phyloP scores from a whole-genome alignment of 2,329 filamentous ascomycete species.

The Ophiocordyceps polyrhachis-furcata region DNA sequence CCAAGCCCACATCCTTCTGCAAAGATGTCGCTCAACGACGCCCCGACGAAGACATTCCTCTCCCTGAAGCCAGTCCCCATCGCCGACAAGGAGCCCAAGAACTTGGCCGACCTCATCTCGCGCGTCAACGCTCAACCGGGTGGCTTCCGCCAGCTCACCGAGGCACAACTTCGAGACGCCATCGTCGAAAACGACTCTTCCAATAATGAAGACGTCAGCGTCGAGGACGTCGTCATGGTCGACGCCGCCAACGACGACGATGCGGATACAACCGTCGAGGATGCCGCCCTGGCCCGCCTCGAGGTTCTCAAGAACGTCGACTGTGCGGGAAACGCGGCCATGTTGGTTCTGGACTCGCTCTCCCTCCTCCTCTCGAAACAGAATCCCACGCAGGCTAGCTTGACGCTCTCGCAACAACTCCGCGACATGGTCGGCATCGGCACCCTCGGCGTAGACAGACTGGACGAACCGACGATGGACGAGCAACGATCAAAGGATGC shows the following conservation, averaged over 20 bases:
- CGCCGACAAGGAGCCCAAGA: slow-evolving; percentile 36
- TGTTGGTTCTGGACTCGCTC: slow-evolving; percentile 62
- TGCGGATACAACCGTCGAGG: slow-evolving; percentile 16
- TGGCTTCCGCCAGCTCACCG: slow-evolving; percentile 64
- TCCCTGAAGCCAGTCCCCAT: slow-evolving; percentile 25
- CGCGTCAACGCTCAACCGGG: slow-evolving; percentile 64
- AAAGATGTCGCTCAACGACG: slow-evolving; percentile 13
- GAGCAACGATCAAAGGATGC: slow-evolving; percentile 36
- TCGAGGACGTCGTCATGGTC: slow-evolving; percentile 25
- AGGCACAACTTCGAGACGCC: slow-evolving; percentile 52
- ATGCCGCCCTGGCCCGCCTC: slow-evolving; percentile 30
- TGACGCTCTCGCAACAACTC: slow-evolving; percentile 51
- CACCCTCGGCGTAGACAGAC: slow-evolving; percentile 49
- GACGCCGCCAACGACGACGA: slow-evolving; percentile 28
- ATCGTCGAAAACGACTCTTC: slow-evolving; percentile 29
- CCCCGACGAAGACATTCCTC: slow-evolving; percentile 14
- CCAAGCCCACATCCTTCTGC: too few relatives aligned
- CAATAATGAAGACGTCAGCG: slow-evolving; percentile 21
- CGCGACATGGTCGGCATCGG: slow-evolving; percentile 56
- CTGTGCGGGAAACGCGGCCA: slow-evolving; percentile 32
- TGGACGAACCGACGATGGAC: slow-evolving; percentile 41
- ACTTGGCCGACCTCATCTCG: slow-evolving; percentile 54
- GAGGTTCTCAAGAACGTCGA: slow-evolving; percentile 40
- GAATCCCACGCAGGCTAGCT: slow-evolving; percentile 47
- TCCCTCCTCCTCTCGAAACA: slow-evolving; percentile 74